Evolutionary conservation across 495 filamentous ascomycete species (phyloP).

Genomic region (Extremus antarcticus): DNA sequence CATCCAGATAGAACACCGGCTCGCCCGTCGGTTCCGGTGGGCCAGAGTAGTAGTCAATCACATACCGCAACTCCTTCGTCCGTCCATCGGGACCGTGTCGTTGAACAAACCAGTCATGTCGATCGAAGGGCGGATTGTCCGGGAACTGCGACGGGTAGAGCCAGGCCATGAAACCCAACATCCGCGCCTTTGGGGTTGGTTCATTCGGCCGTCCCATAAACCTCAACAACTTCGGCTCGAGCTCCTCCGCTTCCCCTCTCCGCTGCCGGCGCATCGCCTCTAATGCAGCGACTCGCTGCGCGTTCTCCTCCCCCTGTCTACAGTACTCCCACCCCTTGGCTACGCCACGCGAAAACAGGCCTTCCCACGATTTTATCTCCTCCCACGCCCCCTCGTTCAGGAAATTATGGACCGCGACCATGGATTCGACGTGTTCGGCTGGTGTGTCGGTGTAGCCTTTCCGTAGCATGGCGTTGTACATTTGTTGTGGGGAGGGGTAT

Average conservation of each 20-base stretch:
- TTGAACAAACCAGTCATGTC: constrained; percentile 92
- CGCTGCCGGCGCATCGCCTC: constrained; percentile 33
- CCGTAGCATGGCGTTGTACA: constrained; percentile 95
- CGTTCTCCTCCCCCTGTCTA: constrained; percentile 58
- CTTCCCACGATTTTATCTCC: constrained; percentile 89
- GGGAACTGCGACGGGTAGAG: constrained; percentile 69
- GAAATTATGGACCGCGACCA: constrained; percentile 97
- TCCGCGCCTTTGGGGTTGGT: constrained; percentile 76
- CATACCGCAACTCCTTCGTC: constrained; percentile 72
- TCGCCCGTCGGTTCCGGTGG: constrained; percentile 79
- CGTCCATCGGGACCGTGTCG: constrained; percentile 48
- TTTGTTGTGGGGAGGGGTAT: constrained; percentile 95
- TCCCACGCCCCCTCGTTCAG: constrained; percentile 94
- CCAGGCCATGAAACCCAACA: constrained; percentile 66
- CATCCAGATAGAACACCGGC: constrained; percentile 93
- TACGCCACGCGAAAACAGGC: constrained; percentile 64
- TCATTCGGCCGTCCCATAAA: constrained; percentile 86
- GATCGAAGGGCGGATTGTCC: constrained; percentile 85
- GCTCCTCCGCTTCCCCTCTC: constrained; percentile 32
- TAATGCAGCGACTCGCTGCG: constrained; percentile 31
- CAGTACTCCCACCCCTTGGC: constrained; percentile 62
- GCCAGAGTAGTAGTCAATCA: constrained; percentile 95
- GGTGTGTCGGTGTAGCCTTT: constrained; percentile 95
- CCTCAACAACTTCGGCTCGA: constrained; percentile 62
- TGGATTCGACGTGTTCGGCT: constrained; percentile 82